Percentiles rank a stretch among this genome's conserved stretches.
These are phyloP conservation scores for Epichloe sibirici DNA, from an alignment of 2,329 filamentous ascomycete genomes.

Conservation along the genomic window DNA sequence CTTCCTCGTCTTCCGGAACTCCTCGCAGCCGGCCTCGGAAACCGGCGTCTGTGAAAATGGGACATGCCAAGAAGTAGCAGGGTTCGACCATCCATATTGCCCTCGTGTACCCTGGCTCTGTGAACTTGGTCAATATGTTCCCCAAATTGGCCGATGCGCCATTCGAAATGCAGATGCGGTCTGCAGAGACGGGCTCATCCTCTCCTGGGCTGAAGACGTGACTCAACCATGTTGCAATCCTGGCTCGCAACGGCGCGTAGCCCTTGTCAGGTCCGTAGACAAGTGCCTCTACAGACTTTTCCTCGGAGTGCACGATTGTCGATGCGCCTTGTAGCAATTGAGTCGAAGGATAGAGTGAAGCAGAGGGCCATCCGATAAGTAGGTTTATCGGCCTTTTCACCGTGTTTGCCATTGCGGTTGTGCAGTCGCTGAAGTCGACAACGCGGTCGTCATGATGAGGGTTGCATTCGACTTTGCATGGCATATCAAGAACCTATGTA, in stretches of 20 bases:
- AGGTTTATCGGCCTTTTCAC: conserved; percentile 43
- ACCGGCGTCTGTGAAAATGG: conserved; percentile 74
- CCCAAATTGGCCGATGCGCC: conserved; percentile 77
- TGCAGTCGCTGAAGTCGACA: background rate
- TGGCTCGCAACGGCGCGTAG: conserved; percentile 53
- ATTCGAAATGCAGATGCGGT: conserved; percentile 67
- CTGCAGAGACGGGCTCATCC: conserved; percentile 11
- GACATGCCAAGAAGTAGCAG: conserved; percentile 71
- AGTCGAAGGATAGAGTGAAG: conserved; percentile 40
- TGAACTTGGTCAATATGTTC: conserved; percentile 65
- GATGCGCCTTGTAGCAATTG: conserved; percentile 25
- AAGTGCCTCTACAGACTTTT: conserved; percentile 24
- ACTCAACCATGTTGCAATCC: conserved; percentile 59
- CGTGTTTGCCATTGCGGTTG: background rate
- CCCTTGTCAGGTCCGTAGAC: conserved; percentile 72
- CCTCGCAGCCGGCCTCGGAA: conserved; percentile 55
- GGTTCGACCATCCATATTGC: conserved; percentile 73
- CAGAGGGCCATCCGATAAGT: conserved; percentile 55
- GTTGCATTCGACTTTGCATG: background rate
- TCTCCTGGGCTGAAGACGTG: conserved; percentile 10
- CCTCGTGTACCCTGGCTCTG: conserved; percentile 63
- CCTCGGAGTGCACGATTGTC: conserved; percentile 44
- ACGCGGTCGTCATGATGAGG: background rate
- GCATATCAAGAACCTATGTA: too few relatives aligned
- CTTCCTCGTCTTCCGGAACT: conserved; percentile 66